phyloP scores from a whole-genome alignment of 2,329 filamentous ascomycete genomes.

The Pseudopithomyces chartarum region DNA sequence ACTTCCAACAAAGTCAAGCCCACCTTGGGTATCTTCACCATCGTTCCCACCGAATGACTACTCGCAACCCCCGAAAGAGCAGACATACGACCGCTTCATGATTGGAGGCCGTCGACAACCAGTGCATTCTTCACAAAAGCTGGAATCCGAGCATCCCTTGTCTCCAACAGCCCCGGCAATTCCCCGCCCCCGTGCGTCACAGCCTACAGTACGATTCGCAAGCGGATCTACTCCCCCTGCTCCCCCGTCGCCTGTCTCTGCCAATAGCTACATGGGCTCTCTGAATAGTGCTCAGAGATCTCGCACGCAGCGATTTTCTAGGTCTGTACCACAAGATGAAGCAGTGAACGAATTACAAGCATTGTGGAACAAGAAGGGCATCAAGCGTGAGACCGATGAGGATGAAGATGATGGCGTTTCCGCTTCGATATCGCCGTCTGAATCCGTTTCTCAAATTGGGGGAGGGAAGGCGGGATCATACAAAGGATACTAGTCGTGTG shows the following conservation, averaged over 20 bases:
- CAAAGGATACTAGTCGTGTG: background rate
- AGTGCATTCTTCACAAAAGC: conserved; percentile 28
- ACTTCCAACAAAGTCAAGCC: background rate
- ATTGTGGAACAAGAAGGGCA: conserved; percentile 7
- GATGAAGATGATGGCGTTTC: conserved; percentile 5
- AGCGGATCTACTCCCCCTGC: conserved; percentile 11
- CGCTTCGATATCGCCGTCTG: conserved; percentile 6
- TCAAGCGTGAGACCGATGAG: conserved; percentile 8
- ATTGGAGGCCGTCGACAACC: conserved; percentile 28
- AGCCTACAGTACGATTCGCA: conserved; percentile 23
- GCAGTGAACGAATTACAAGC: conserved; percentile 9
- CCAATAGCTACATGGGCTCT: background rate
- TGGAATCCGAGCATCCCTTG: conserved; percentile 8
- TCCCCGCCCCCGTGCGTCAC: conserved; percentile 6
- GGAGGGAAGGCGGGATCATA: background rate
- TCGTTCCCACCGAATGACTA: conserved; percentile 19
- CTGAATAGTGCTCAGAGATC: background rate
- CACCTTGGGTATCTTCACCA: background rate
- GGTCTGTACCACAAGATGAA: background rate
- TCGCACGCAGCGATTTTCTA: background rate
- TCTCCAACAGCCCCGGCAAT: conserved; percentile 10
- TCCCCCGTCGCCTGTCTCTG: background rate
- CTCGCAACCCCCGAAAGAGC: conserved; percentile 20
- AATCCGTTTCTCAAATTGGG: conserved; percentile 10
- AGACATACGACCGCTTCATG: conserved; percentile 24